Base-by-base conservation (phyloP, 805 yeast species). In the Grigorovia transvaalensis region DNA sequence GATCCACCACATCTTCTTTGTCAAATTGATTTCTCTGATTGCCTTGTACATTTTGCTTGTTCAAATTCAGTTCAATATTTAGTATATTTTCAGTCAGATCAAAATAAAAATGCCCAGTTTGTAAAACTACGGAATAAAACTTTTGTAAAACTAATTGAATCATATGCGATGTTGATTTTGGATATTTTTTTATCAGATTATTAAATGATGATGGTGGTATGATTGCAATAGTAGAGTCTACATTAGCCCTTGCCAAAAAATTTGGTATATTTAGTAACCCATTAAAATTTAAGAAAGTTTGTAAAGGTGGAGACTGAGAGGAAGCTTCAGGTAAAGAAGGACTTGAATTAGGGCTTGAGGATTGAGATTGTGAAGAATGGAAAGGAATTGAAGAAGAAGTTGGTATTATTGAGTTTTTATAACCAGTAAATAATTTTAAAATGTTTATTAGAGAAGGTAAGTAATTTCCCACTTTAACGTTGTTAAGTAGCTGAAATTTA, bases 71-170 rank as follows among this genome's bases (percentile, higher is more conserved):
- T 62, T 91, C 99, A 17, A 91, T 82, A 51, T 83, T 80, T 60
- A 86, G 77, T 33, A 91, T 81, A 59, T 89, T 96, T 18, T 77
- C 72, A 0, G 97, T 88, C 20, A 91, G 69, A 0, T 96, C 96
- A 48, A 91, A 72, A 65, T 91, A 93, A 55, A 80, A 77, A 64
- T 90, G 93, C 9, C 93, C 87, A 0, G 97, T 87, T 62, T 87
- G 90, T 67, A 91, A 82, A 0, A 98, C 91, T 9, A 93, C 96
- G 57, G 95, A 79, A 64, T 88, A 88, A 50, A 93, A 74, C 55
- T 96, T 77, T 1, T 95, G 84, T 51, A 91, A 70, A 23, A 91
- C 88, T 80, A 91, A 89, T 59, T 95, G 96, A 13, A 91, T 91
- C 33, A 93, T 90, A 66, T 90, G 96, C 0, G 96, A 87, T 0